Evolutionary conservation across 2,329 filamentous ascomycete genomes (phyloP).

Genomic region (Fusarium verticillioides): DNA sequence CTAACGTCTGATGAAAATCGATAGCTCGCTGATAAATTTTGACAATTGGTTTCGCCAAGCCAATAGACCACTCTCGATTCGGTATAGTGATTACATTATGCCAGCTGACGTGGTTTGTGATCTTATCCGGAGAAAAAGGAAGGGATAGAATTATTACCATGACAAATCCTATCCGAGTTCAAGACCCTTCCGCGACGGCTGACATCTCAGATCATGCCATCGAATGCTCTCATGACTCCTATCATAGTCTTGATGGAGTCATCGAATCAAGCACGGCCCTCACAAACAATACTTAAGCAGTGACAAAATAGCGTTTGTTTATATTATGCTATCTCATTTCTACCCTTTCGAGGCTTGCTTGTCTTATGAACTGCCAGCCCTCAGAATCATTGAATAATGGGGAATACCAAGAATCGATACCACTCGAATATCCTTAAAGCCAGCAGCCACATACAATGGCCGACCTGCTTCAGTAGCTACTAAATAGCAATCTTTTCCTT

Average conservation of each 20-base stretch:
- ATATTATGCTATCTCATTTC: too few relatives aligned
- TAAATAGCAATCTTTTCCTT: constrained; percentile 11
- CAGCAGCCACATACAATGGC: constrained; percentile 1
- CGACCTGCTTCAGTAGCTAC: constrained; percentile 10
- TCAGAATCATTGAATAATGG: constrained; percentile 19
- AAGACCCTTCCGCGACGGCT: not conserved
- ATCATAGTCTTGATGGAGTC: fast-evolving
- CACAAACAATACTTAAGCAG: not conserved
- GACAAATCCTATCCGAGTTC: not conserved
- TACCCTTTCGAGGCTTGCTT: too few relatives aligned
- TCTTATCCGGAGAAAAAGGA: not conserved
- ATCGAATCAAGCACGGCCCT: not conserved
- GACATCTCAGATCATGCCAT: not conserved
- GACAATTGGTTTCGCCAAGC: not conserved
- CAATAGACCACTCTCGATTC: not conserved
- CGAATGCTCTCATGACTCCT: not conserved
- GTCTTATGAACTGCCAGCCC: not conserved
- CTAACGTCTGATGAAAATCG: not conserved
- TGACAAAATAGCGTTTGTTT: not conserved
- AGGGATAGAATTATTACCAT: not conserved
- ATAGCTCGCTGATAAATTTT: not conserved
- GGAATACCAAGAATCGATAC: constrained; percentile 4
- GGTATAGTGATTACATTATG: not conserved
- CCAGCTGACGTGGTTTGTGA: not conserved
- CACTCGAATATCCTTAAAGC: constrained; percentile 2